These are phyloP conservation scores for Soucietia sequanensis DNA, from an alignment of 805 yeast genomes.

Conservation along the genomic window DNA sequence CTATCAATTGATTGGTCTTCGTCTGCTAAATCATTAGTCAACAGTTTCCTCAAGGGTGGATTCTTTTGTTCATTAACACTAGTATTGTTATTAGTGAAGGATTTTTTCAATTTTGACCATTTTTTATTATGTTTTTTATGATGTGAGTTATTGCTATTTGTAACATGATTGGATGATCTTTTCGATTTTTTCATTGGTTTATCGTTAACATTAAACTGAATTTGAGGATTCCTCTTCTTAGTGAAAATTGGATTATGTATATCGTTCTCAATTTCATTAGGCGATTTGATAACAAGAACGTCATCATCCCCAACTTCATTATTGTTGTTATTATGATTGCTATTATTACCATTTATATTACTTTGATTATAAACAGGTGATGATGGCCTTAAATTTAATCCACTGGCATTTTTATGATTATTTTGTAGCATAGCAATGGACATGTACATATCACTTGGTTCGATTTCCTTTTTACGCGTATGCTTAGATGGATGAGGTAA, in stretches of 20 bases:
- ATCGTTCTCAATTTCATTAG: conserved; percentile 61
- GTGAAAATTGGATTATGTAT: conserved; percentile 35
- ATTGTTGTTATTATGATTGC: conserved; percentile 25
- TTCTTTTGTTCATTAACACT: too few relatives aligned
- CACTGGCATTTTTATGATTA: conserved; percentile 34
- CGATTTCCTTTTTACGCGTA: conserved; percentile 40
- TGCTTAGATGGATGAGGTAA: conserved; percentile 54
- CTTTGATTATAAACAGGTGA: conserved; percentile 4
- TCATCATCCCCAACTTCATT: conserved; percentile 56
- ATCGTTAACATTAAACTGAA: conserved; percentile 22
- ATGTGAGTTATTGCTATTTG: background rate
- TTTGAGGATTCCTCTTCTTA: conserved; percentile 16
- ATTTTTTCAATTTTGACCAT: conserved; percentile 23
- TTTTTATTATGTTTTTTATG: conserved; percentile 1
- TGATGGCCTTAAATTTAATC: conserved; percentile 4
- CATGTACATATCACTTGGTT: conserved; percentile 80
- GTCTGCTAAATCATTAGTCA: conserved; percentile 12
- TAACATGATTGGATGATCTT: conserved; percentile 6
- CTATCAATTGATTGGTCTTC: conserved; percentile 23
- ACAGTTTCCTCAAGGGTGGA: conserved; percentile 5
- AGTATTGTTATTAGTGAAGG: too few relatives aligned
- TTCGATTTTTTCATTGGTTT: conserved; percentile 15
- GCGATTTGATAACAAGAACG: conserved; percentile 73
- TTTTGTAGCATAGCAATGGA: conserved; percentile 80
- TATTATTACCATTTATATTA: conserved; percentile 1